Evolutionary conservation across 768 basidiomycete species (phyloP).

Genomic region (Mycena polygramma): DNA sequence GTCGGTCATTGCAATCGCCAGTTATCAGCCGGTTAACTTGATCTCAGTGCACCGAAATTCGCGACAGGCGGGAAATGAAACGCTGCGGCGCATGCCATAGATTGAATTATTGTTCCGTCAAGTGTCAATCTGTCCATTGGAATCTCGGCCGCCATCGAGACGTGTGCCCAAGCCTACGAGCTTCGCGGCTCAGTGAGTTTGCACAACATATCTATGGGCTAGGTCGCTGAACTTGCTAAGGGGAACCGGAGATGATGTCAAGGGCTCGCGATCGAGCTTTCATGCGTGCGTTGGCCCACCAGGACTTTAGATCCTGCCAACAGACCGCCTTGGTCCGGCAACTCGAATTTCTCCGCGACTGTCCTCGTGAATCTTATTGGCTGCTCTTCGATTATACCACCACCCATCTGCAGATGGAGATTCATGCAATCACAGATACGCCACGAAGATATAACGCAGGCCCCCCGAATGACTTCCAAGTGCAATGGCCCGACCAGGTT

Average conservation of each 20-base stretch:
- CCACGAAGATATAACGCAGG: background rate
- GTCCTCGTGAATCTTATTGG: background rate
- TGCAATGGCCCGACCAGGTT: slow-evolving; percentile 10
- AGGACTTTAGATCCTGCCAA: background rate
- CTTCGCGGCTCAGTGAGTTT: background rate
- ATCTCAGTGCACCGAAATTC: background rate
- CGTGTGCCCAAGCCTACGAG: background rate
- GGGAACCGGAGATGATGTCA: background rate
- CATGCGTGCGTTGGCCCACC: slow-evolving; percentile 6
- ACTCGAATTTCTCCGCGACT: background rate
- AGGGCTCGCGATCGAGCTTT: slow-evolving; percentile 12
- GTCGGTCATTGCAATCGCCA: background rate
- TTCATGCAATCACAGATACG: background rate
- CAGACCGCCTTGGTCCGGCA: background rate
- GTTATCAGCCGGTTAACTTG: background rate
- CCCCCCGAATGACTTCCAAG: background rate
- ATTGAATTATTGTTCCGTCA: slow-evolving; percentile 1
- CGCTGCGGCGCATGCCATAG: background rate
- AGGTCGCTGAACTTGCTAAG: background rate
- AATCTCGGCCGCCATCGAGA: slow-evolving; percentile 1
- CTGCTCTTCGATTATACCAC: slow-evolving; percentile 9
- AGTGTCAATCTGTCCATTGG: slow-evolving; percentile 7
- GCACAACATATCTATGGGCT: no score
- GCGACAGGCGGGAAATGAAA: background rate
- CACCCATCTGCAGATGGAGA: background rate